Conservation (phyloP, 768 basidiomycete species). For the Leccinum ochraceum region DNA sequence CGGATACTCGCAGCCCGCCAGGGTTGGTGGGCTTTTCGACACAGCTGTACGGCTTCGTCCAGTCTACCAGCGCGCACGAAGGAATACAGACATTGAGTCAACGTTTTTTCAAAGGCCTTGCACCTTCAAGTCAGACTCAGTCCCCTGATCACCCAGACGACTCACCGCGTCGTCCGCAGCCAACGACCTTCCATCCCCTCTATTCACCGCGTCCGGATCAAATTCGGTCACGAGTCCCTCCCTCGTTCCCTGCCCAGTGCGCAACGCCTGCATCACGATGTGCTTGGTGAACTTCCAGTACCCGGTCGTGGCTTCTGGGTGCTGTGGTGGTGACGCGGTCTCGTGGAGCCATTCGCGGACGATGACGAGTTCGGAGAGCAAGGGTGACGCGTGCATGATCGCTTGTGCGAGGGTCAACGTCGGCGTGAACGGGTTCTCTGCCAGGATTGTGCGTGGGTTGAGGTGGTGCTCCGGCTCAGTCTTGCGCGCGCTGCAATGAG, state of each 20-base stretch:
- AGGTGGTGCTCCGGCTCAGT: slow-evolving; percentile 49
- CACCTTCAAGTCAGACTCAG: background rate
- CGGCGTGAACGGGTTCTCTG: slow-evolving; percentile 81
- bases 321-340: slow-evolving; percentile 57
- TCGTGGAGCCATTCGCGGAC: slow-evolving; percentile 91
- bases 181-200: slow-evolving; percentile 57
- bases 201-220: slow-evolving; percentile 79
- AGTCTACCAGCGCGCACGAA: slow-evolving; percentile 84
- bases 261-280: slow-evolving; percentile 62
- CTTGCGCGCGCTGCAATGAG: slow-evolving; percentile 59
- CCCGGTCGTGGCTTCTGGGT: slow-evolving; percentile 74
- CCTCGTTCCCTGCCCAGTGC: slow-evolving; percentile 46
- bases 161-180: slow-evolving; percentile 80
- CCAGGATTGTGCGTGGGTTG: slow-evolving; percentile 55
- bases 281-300: slow-evolving; percentile 87
- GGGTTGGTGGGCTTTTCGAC: slow-evolving; percentile 79
- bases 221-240: slow-evolving; percentile 62
- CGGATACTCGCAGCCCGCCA: slow-evolving; percentile 92
- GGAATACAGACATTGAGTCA: slow-evolving; percentile 76
- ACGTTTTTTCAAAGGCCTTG: slow-evolving; percentile 78
- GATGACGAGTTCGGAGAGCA: slow-evolving; percentile 74
- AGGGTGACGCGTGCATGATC: slow-evolving; percentile 64
- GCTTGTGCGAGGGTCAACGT: slow-evolving; percentile 73
- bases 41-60: slow-evolving; percentile 81
- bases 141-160: background rate